Percentiles rank a stretch among this genome's conserved stretches.
Evolutionary conservation across 1,284 basidiomycete species (phyloP).

Genomic region (Moesziomyces parantarcticus): DNA sequence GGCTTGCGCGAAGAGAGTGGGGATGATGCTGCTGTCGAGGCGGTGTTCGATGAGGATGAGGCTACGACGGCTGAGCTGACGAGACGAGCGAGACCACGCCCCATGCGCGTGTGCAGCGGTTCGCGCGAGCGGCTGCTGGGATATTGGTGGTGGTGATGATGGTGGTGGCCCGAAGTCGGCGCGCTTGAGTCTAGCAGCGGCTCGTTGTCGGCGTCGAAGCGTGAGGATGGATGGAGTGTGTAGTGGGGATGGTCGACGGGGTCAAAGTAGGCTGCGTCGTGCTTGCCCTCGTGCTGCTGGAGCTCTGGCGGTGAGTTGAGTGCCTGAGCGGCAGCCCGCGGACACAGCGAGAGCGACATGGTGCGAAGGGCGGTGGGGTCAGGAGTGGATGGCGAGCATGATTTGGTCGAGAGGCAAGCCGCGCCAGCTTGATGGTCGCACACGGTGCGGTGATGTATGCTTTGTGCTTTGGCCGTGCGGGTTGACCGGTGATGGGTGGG

Average conservation of each 20-base stretch:
- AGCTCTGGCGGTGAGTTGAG: constrained; percentile 16
- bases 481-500: not conserved
- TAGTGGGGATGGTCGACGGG: constrained; percentile 7
- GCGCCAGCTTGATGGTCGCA: too few species aligned
- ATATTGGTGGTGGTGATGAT: too few species aligned
- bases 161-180: not conserved
- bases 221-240: constrained; percentile 4
- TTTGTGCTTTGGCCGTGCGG: not conserved
- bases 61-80: not conserved
- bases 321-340: constrained; percentile 18
- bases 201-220: constrained; percentile 13
- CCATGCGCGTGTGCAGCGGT: not conserved
- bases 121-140: not conserved
- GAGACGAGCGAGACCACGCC: constrained; percentile 1
- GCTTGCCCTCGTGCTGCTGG: constrained; percentile 17
- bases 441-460: not conserved
- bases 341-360: constrained; percentile 29
- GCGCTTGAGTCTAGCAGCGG: constrained; percentile 11
- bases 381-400: constrained; percentile 4
- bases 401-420: not conserved
- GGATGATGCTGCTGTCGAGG: not conserved
- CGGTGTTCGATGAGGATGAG: not conserved
- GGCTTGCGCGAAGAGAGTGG: constrained; percentile 6
- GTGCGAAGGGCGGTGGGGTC: not conserved
- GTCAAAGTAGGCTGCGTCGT: constrained; percentile 19